Base-by-base conservation (phyloP, 495 filamentous ascomycete genomes). In the Cryomyces antarcticus region DNA sequence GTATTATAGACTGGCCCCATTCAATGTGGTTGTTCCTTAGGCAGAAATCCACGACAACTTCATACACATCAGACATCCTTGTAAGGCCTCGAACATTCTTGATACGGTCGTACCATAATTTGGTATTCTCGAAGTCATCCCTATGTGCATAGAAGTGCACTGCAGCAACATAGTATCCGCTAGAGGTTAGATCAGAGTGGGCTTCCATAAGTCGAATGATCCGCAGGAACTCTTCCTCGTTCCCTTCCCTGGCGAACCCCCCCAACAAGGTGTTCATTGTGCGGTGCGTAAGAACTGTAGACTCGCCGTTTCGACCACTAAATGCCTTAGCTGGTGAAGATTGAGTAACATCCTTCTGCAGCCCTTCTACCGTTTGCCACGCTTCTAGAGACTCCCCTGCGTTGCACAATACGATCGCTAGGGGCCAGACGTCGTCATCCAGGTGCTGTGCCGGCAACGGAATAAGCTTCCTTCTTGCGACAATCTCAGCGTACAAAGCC, bases 181-280 rank as follows among this genome's bases (percentile, higher is more conserved):
- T 27, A 40, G 46, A 42, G 38, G 63, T 57, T 10, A 56, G 53
- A 7, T 60, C 39, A 2, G 40, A 46, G 28, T 47, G 38, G 17
- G 38, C 13, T 12, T 41, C 39, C 41, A 69, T 58, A 5, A 61
- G 54, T 34, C 65, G 57, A 30, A 61, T 57, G 9, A 62, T 59
- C 30, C 53, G 49, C 4, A 71, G 41, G 9, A 82, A 55, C 43
- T 71, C 65, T 51, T 68, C 43, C 49, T 74, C 62, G 42, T 75
- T 70, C 7, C 69, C 69, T 47, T 82, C 73, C 45, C 62, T 61
- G 10, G 73, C 74, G 48, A 87, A 77, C 2, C 84, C 83, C 30
- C 62, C 60, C 31, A 89, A 36, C 3, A 36, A 3, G 12, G 1
- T 13, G 9, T 1, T 3, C 33, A 36, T 13, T 36, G 9, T 36